Conservation (phyloP, 2,329 filamentous ascomycete species). For the Aspergillus sp. region DNA sequence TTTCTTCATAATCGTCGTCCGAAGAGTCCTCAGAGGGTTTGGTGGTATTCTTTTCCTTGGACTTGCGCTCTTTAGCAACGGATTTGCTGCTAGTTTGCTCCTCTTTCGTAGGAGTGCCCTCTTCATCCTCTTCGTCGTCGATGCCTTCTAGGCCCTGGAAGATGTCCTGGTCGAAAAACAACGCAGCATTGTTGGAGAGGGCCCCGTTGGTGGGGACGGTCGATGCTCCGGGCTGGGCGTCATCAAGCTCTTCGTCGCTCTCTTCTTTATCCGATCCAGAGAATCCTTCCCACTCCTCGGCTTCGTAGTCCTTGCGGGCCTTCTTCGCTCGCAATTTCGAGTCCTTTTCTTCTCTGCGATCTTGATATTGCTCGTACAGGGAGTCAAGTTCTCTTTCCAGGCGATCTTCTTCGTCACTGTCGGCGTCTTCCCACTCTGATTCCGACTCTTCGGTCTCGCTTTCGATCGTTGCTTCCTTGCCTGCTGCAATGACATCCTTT, state of each 20-base stretch:
- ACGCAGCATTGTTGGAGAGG: slow-evolving; percentile 81
- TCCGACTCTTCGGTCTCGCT: slow-evolving; percentile 66
- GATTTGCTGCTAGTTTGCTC: slow-evolving; percentile 26
- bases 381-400: slow-evolving; percentile 84
- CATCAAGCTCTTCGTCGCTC: slow-evolving; percentile 59
- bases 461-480: slow-evolving; percentile 71
- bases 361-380: slow-evolving; percentile 85
- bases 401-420: slow-evolving; percentile 73
- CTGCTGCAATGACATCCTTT: slow-evolving; percentile 70
- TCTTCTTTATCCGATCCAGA: slow-evolving; percentile 66
- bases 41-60: slow-evolving; percentile 28
- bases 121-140: slow-evolving; percentile 59
- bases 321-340: slow-evolving; percentile 91
- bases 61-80: slow-evolving; percentile 29
- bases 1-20: slow-evolving; percentile 41
- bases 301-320: slow-evolving; percentile 76
- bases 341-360: slow-evolving; percentile 76
- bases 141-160: slow-evolving; percentile 81
- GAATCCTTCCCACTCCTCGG: slow-evolving; percentile 92
- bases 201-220: slow-evolving; percentile 41
- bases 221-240: slow-evolving; percentile 49
- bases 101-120: slow-evolving; percentile 49
- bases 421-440: slow-evolving; percentile 62
- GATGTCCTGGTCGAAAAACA: slow-evolving; percentile 94
- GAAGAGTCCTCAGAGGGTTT: slow-evolving; percentile 38